Base-by-base conservation (phyloP, 73 alveolate genomes). In the Paramecium bursaria region DNA sequence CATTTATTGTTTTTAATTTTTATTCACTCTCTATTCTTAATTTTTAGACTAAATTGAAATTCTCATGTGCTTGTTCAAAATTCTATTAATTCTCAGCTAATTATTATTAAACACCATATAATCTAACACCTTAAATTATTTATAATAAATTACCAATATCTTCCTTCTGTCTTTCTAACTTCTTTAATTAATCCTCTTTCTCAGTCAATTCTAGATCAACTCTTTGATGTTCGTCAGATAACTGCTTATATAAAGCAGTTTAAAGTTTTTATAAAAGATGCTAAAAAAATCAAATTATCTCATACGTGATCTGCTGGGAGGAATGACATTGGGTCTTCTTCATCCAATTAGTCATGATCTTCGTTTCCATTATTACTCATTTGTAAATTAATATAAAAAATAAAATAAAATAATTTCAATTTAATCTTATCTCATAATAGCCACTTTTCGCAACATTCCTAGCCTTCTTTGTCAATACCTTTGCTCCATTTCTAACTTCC, bases 241-340 rank as follows among this genome's bases (percentile, higher is more conserved):
- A 88, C 75, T 93, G 90, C 53, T 87, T 87, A 19, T 90, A 86
- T 48, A 93, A 77, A 11, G 96, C 96, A 25, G 48, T 75, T 89
- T 93, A 93, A 57, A 93, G 90, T 48, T 89, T 75, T 14, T 55
- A 55, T 93, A 93, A 79, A 57, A 91, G 92, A 42, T 94, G 95
- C 95, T 90, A 76, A 33, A 19, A n/a, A 25, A 48, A 30, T 60
- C 13, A 13, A 11, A 46, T 14, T 55, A 2, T 21, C 3, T 19
- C 86, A 55, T 90, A 90, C 95, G 60, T 93, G 98, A 52, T 93
- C 98, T 47, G 98, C 96, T 19, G 98, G 96, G 27, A 93, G 77
- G 86, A 76, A 91, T 10, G 91, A 91, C 52, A 91, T 86, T 82
- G 90, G 94, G 55, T 87, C 93, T 25, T 86, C 94, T 19, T 87